Evolutionary conservation across 164 flowering plant genomes (phyloP).

Genomic region (Tetrastigma voinierianum): DNA sequence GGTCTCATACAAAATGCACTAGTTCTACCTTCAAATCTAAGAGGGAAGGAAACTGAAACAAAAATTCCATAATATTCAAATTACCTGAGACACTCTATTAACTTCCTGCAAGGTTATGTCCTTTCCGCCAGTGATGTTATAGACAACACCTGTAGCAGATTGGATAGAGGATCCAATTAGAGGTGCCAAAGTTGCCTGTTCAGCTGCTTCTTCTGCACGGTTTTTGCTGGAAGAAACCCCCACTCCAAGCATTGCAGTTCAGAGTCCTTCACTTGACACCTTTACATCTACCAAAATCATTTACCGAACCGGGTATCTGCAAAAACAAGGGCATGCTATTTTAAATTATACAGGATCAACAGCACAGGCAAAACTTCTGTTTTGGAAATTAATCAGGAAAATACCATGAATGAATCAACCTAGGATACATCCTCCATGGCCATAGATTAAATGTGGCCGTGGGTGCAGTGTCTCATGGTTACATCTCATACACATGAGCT

Average conservation of each 20-base stretch:
- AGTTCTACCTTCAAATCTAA: background rate
- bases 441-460: too few species aligned
- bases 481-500: too few species aligned
- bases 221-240: constrained; percentile 98
- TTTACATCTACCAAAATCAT: constrained; percentile 98
- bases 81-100: constrained; percentile 94
- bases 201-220: constrained; percentile 99
- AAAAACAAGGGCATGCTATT: constrained; percentile 12
- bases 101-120: constrained; percentile 99
- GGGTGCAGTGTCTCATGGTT: too few species aligned
- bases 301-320: constrained; percentile 98
- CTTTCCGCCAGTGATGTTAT: constrained; percentile 96
- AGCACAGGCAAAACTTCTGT: too few species aligned
- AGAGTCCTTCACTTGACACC: constrained; percentile 98
- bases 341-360: background rate
- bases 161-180: constrained; percentile 92
- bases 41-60: background rate
- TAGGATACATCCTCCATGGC: too few species aligned
- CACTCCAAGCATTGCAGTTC: constrained; percentile 99
- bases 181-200: constrained; percentile 92
- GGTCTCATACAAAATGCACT: constrained; percentile 2
- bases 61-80: background rate
- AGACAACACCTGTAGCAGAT: constrained; percentile 95
- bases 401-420: too few species aligned
- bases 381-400: too few species aligned